phyloP scores from a whole-genome alignment of 208 protist genomes.

The Willaertia magna region DNA sequence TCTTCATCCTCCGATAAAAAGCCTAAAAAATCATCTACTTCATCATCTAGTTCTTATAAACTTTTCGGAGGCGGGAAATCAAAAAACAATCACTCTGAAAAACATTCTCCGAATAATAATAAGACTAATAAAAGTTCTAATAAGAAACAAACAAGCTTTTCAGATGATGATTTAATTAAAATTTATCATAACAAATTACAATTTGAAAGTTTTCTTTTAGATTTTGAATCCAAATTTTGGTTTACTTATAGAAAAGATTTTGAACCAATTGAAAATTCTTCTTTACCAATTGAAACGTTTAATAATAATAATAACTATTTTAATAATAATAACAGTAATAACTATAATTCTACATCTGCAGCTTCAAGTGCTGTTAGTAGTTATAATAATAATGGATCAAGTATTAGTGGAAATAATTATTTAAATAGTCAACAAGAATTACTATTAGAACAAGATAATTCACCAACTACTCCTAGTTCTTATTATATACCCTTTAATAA shows the following conservation, averaged over 20 bases:
- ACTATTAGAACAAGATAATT: too few relatives aligned
- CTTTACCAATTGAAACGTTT: neutral
- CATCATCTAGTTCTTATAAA: neutral
- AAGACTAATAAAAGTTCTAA: too few relatives aligned
- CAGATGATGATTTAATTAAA: neutral
- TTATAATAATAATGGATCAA: too few relatives aligned
- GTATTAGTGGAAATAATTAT: too few relatives aligned
- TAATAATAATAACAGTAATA: neutral
- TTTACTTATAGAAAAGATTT: slow-evolving; percentile 4
- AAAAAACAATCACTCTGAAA: neutral
- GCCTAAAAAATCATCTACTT: neutral
- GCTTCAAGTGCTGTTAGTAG: too few relatives aligned
- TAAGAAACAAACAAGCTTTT: neutral
- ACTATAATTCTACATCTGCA: neutral
- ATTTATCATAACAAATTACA: neutral
- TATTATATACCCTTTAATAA: too few relatives aligned
- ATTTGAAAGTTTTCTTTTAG: neutral
- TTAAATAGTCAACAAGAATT: too few relatives aligned
- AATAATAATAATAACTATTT: too few relatives aligned
- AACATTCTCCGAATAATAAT: neutral
- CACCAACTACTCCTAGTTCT: too few relatives aligned
- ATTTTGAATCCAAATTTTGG: slow-evolving; percentile 4
- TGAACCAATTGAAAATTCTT: neutral
- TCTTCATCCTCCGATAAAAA: neutral
- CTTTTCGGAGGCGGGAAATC: neutral